Base-by-base conservation (phyloP, 495 filamentous ascomycete genomes). In the Penicillium herquei region DNA sequence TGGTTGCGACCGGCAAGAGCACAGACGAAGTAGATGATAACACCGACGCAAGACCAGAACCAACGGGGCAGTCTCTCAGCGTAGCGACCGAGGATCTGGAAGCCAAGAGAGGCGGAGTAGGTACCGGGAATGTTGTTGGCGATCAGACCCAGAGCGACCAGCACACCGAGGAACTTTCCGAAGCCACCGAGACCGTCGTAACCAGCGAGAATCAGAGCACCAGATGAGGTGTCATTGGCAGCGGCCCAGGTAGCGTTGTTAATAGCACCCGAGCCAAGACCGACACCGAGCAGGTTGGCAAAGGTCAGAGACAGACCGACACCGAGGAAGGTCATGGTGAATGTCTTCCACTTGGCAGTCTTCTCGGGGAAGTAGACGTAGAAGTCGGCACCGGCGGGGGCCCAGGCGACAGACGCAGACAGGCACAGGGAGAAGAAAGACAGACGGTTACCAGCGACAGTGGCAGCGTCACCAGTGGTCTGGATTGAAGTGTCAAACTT, bases 61-160 rank as follows among this genome's bases (percentile, higher is more conserved):
- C 71, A 73, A 3, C 82, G 78, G 0, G 82, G 81, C 0, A 85
- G 63, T 1, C 56, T 53, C 14, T 73, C 70, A 3, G 70, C 63
- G 41, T 75, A 70, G 4, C 72, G 70, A 10, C 81, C 81, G 9
- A 84, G 64, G 31, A 80, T 75, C 49, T 84, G 81, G 59, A 79
- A 82, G 33, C 86, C 79, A 17, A 88, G 73, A 0, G 81, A 80
- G 6, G 77, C 75, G 4, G 79, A 79, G 62, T 87, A 90, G 1
- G 81, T 82, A 0, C 84, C 80, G 0, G 85, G 77, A 41, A 89
- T 78, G 39, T 82, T 80, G 61, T 90, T 90, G 3, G 83, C 76
- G 42, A 89, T 80, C 2, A 86, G 65, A 1, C 87, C 85, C 5
- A 90, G 66, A 0, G 85, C 81, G 17, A 87, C 72, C 5, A 90